Conservation (phyloP, 176 grass and related monocot species). For the Cenchrus americanus region DNA sequence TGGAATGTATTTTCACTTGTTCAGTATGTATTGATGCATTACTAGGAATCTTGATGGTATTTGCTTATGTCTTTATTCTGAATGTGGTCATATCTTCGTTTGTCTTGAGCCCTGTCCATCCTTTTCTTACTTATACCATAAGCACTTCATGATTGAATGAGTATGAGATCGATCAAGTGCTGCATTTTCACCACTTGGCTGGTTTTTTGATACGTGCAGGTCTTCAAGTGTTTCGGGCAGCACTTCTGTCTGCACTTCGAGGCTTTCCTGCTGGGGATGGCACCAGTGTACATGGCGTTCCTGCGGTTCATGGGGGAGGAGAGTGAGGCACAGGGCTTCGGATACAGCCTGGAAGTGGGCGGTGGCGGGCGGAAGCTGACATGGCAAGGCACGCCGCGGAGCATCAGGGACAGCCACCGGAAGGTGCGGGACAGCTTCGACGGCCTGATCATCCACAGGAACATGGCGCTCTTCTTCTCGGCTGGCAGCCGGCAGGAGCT, state of each 20-base stretch:
- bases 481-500: constrained; percentile 53
- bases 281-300: constrained; percentile 60
- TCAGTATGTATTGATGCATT: neutral
- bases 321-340: constrained; percentile 52
- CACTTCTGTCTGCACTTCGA: constrained; percentile 70
- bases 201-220: constrained; percentile 22
- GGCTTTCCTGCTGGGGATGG: constrained; percentile 61
- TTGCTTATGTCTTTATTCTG: neutral
- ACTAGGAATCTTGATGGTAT: neutral
- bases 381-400: constrained; percentile 54
- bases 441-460: constrained; percentile 62
- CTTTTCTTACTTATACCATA: constrained; percentile 2
- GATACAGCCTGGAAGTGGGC: constrained; percentile 64
- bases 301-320: constrained; percentile 62
- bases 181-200: neutral
- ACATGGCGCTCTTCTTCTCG: constrained; percentile 66
- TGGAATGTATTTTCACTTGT: neutral
- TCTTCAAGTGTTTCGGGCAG: constrained; percentile 61
- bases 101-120: neutral
- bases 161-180: neutral
- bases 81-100: neutral
- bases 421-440: constrained; percentile 66
- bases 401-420: constrained; percentile 61
- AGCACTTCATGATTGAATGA: neutral
- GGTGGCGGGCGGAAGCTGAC: constrained; percentile 56